phyloP scores from a whole-genome alignment of 2,329 filamentous ascomycete species.

The Fusarium sp. region DNA sequence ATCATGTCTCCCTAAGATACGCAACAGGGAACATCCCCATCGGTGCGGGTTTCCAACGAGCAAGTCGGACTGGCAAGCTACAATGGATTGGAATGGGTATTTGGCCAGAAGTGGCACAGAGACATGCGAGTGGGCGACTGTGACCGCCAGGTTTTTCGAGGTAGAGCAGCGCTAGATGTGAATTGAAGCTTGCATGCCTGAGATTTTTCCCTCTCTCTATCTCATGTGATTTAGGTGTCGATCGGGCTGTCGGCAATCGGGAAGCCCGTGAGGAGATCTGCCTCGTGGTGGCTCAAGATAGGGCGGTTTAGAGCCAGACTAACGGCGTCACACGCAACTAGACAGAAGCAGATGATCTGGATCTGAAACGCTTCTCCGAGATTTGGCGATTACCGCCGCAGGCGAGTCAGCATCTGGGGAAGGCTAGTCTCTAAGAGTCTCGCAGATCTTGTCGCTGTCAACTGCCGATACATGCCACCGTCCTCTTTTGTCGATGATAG shows the following conservation, averaged over 20 bases:
- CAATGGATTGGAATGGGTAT: conserved; percentile 23
- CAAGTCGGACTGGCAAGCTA: conserved; percentile 20
- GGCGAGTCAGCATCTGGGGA: background rate
- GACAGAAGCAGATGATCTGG: conserved; percentile 3
- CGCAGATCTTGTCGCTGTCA: too few relatives aligned
- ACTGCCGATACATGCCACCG: too few relatives aligned
- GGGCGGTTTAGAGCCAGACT: background rate
- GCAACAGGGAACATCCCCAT: conserved; percentile 15
- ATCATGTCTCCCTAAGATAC: conserved; percentile 29
- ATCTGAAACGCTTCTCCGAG: conserved; percentile 1
- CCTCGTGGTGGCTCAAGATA: background rate
- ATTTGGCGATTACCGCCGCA: conserved; percentile 8
- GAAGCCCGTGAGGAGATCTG: conserved; percentile 10
- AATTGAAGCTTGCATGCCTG: conserved; percentile 48
- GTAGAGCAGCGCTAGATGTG: conserved; percentile 44
- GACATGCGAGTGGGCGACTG: conserved; percentile 44
- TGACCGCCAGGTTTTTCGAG: conserved; percentile 36
- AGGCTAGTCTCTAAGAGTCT: background rate
- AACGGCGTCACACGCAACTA: conserved; percentile 9
- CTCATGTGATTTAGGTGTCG: conserved; percentile 5
- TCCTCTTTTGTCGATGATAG: background rate
- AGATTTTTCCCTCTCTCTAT: conserved; percentile 9
- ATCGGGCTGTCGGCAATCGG: background rate
- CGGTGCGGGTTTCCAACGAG: conserved; percentile 21
- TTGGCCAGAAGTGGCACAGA: conserved; percentile 35